Conservation (phyloP, 768 basidiomycete genomes). For the Fistulinella prunicolor region DNA sequence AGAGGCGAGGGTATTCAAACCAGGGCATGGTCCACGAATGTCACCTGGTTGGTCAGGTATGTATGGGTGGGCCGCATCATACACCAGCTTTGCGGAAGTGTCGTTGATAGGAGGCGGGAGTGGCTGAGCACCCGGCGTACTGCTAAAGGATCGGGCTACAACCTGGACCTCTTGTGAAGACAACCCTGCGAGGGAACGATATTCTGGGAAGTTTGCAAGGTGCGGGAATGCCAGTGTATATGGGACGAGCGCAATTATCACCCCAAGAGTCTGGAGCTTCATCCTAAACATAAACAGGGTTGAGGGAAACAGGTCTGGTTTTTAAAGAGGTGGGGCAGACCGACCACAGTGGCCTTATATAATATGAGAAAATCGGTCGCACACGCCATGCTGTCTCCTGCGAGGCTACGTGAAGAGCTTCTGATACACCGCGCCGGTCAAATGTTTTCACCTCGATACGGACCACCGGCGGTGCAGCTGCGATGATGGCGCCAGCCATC, state of each 20-base stretch:
- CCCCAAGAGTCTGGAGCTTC: constrained; percentile 6
- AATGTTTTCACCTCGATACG: background rate
- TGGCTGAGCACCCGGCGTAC: constrained; percentile 23
- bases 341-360: constrained; percentile 3
- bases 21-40: constrained; percentile 26
- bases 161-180: constrained; percentile 14
- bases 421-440: background rate
- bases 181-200: constrained; percentile 23
- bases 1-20: constrained; percentile 26
- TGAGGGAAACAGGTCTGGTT: background rate
- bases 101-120: constrained; percentile 22
- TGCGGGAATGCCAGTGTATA: constrained; percentile 9
- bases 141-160: constrained; percentile 12
- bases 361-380: background rate
- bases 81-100: constrained; percentile 23
- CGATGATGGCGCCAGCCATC: background rate
- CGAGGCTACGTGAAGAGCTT: too few species aligned
- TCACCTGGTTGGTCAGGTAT: constrained; percentile 13
- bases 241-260: constrained; percentile 5
- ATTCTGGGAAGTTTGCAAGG: constrained; percentile 14
- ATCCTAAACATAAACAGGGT: background rate
- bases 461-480: background rate
- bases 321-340: background rate
- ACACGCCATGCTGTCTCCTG: background rate
- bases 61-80: constrained; percentile 20